Conservation (phyloP, 2,329 filamentous ascomycete species). For the Ilyonectria sp. region DNA sequence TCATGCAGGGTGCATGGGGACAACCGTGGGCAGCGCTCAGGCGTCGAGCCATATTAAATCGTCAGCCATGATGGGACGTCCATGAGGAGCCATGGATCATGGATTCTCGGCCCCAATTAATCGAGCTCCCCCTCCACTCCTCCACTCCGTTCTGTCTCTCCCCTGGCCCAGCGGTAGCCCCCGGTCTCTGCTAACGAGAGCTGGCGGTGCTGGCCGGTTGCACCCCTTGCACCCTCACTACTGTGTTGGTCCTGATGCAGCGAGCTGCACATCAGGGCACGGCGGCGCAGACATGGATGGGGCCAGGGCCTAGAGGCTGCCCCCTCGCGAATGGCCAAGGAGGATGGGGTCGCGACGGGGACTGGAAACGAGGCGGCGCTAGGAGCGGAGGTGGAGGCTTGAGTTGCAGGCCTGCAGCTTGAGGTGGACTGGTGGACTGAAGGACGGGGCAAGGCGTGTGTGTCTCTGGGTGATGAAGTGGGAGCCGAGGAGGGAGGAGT, state of each 20-base stretch:
- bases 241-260: constrained; percentile 22
- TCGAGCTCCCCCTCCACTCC: constrained; percentile 24
- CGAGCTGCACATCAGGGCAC: constrained; percentile 32
- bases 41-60: constrained; percentile 38
- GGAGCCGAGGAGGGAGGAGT: constrained; percentile 19
- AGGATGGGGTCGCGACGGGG: constrained; percentile 18
- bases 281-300: constrained; percentile 25
- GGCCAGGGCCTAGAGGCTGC: not conserved
- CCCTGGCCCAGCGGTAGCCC: constrained; percentile 21
- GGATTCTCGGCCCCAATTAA: constrained; percentile 36
- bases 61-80: constrained; percentile 36
- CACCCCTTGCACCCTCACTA: constrained; percentile 12
- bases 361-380: constrained; percentile 44
- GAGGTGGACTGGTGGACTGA: constrained; percentile 1
- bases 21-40: constrained; percentile 32
- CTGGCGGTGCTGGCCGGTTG: constrained; percentile 22
- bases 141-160: constrained; percentile 9
- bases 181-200: constrained; percentile 15
- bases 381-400: constrained; percentile 31
- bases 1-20: constrained; percentile 33
- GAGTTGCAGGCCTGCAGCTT: constrained; percentile 19
- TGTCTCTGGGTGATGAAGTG: constrained; percentile 19
- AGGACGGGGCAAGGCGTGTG: constrained; percentile 20
- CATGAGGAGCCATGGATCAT: constrained; percentile 36
- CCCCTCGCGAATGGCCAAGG: constrained; percentile 4